A percentile compares a stretch with the other conserved stretches of the same genome.
Evolutionary conservation across 371 early-diverging fungal genomes (phyloP).

Genomic region (Sporodiniella umbellata): DNA sequence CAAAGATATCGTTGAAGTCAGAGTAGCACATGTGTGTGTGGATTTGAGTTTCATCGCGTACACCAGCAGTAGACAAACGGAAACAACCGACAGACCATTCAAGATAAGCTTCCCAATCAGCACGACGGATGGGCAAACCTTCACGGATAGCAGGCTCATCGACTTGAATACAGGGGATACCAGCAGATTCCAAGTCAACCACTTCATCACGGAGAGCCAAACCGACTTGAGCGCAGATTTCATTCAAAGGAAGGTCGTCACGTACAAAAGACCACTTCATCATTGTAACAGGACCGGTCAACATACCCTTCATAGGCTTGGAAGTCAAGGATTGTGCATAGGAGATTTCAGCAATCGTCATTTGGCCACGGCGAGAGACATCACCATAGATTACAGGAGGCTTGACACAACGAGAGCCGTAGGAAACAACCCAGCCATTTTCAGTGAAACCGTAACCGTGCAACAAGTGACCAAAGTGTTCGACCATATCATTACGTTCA

Average conservation of each 20-base stretch:
- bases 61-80: conserved; percentile 87
- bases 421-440: conserved; percentile 97
- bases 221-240: conserved; percentile 87
- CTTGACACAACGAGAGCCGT: conserved; percentile 95
- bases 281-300: conserved; percentile 93
- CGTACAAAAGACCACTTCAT: conserved; percentile 97
- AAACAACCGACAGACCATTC: conserved; percentile 95
- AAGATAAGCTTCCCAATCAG: conserved; percentile 88
- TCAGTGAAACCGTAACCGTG: conserved; percentile 90
- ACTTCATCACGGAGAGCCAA: conserved; percentile 97
- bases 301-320: conserved; percentile 96
- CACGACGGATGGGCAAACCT: conserved; percentile 90
- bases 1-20: conserved; percentile 97
- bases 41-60: conserved; percentile 88
- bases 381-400: conserved; percentile 92
- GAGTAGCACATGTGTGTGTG: conserved; percentile 98
- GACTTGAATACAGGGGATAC: conserved; percentile 93
- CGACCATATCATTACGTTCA: conserved; percentile 98
- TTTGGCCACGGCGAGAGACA: conserved; percentile 84
- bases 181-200: conserved; percentile 86
- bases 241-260: conserved; percentile 88
- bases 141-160: conserved; percentile 99
- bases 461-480: conserved; percentile 83
- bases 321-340: conserved; percentile 88
- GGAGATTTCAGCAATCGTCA: conserved; percentile 82